Conservation (phyloP, 164 flowering plant species). For the grape (Vitis vinifera) region DNA sequence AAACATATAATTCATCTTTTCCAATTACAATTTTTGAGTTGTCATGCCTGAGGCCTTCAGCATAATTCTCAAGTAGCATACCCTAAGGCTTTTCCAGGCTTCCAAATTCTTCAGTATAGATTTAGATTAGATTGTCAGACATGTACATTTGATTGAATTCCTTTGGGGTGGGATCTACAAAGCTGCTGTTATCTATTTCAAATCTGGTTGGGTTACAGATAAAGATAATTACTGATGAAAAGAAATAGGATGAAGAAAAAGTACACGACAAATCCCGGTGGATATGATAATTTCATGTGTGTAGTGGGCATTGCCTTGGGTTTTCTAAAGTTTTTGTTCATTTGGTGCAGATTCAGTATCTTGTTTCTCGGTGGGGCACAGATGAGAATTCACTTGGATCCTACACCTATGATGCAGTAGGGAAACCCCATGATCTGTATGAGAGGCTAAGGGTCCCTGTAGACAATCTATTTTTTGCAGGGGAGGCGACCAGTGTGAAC, state of each 20-base stretch:
- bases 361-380: slow-evolving; percentile 92
- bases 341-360: slow-evolving; percentile 72
- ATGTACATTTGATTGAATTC: too few species aligned
- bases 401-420: slow-evolving; percentile 84
- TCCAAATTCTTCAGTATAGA: too few species aligned
- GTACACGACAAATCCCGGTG: too few species aligned
- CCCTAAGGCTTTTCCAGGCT: too few species aligned
- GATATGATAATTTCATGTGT: too few species aligned
- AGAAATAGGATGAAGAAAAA: too few species aligned
- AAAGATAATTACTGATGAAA: too few species aligned
- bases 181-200: too few species aligned
- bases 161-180: too few species aligned
- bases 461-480: slow-evolving; percentile 94
- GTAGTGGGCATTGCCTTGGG: too few species aligned
- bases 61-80: neutral
- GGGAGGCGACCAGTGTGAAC: slow-evolving; percentile 79
- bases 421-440: slow-evolving; percentile 83
- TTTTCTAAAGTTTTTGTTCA: neutral
- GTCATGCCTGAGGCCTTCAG: neutral
- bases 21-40: neutral
- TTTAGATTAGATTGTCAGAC: too few species aligned
- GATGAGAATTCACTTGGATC: slow-evolving; percentile 83
- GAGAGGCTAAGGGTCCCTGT: slow-evolving; percentile 85
- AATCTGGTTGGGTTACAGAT: too few species aligned
- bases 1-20: neutral